Base-by-base conservation (phyloP, 2,329 filamentous ascomycete genomes). In the Stachybotrys chlorohalonatus region DNA sequence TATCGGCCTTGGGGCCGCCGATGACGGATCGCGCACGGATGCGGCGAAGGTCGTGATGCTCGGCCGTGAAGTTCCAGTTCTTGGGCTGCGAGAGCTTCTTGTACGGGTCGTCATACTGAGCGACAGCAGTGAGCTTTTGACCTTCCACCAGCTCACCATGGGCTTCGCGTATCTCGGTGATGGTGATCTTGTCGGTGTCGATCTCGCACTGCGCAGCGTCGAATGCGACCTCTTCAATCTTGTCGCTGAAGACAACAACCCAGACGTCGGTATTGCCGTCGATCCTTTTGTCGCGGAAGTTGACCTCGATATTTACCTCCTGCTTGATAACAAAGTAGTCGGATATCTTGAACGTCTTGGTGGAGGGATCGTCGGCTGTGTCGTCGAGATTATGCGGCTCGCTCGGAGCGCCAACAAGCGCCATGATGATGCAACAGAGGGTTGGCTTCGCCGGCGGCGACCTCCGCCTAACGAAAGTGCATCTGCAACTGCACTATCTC, bases 291-390 rank as follows among this genome's bases (percentile, higher is more conserved):
- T 82, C 82, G 59, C 82, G 79, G 68, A 99, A 95, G 73, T 95
- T 89, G 66, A 99, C 78, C 64, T 97, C 92, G 57, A 99, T 78
- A 63, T 91, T 86, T 52, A 99, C 86, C 68, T 89, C 89, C 73
- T 97, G 93, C 72, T 91, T 87, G 54, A 90, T 79, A 55, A 97
- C 74, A 47, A 79, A 75, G 54, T 73, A 76, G 31, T 73, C 70
- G 15, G 71, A 68, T 3, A 73, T 61, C 5, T 69, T 66, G 8
- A 59, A 56, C 56, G 75, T 72, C 52, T 70, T 59, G 36, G 69
- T 60, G 6, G 68, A 68, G 6, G 70, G 55, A 49, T 64, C 66
- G 52, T 70, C 68, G 17, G 68, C 63, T 32, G 64, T 56, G 39
- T 67, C 64, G 24, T 67, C 59, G 50, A 70, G 61, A 47, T 67